phyloP scores from a whole-genome alignment of 768 basidiomycete species.

The Podaxis mareebaensis region DNA sequence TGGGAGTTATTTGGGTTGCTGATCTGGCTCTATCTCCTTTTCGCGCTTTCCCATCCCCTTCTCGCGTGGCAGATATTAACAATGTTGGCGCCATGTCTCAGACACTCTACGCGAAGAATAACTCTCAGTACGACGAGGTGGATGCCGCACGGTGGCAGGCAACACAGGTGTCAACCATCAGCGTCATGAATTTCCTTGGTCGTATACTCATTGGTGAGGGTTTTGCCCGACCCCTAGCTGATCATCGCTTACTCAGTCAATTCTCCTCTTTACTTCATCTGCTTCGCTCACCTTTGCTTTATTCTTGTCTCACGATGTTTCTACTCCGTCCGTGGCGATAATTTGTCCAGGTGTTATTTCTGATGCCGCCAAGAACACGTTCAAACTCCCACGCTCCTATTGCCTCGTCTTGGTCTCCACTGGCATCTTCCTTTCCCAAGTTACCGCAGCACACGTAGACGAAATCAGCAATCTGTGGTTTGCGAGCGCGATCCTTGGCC shows the following conservation, averaged over 20 bases:
- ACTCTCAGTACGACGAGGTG: constrained; percentile 63
- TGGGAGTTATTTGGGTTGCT: neutral
- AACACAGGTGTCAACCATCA: constrained; percentile 80
- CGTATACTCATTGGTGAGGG: constrained; percentile 70
- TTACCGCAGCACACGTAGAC: constrained; percentile 54
- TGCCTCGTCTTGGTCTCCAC: constrained; percentile 66
- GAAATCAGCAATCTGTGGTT: constrained; percentile 68
- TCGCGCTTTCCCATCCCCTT: constrained; percentile 15
- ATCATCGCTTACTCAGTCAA: neutral
- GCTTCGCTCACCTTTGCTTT: neutral
- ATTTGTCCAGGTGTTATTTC: constrained; percentile 57
- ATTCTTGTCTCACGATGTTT: neutral
- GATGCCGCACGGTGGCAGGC: constrained; percentile 78
- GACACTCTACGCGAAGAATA: constrained; percentile 56
- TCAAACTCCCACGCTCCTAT: constrained; percentile 64
- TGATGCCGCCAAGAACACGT: constrained; percentile 60
- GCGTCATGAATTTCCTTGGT: constrained; percentile 78
- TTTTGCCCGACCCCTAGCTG: neutral
- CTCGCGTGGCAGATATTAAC: constrained; percentile 65
- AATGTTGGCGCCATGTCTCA: constrained; percentile 83
- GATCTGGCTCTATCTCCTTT: neutral
- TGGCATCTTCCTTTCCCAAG: constrained; percentile 73
- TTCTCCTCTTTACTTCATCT: neutral
- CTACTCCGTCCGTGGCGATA: neutral
- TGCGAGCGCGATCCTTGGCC: constrained; percentile 50